Evolutionary conservation across 1,284 basidiomycete species (phyloP), one percentile per base, ranked within the genome.

Genomic region (Trichosporon faecale): DNA sequence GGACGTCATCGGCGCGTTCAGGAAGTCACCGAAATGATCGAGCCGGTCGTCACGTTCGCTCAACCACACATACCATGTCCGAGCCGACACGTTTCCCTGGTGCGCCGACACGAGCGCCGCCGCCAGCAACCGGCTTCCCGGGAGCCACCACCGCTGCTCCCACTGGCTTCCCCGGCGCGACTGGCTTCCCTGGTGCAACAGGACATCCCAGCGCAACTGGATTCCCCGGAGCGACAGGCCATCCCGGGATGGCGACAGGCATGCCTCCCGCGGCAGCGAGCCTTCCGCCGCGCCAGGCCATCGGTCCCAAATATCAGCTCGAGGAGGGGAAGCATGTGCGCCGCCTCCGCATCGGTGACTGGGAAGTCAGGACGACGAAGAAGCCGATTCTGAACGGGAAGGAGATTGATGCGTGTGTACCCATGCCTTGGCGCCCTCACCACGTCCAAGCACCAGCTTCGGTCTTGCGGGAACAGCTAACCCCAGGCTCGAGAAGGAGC

Each of bases 401-500:
- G 31, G 85, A 87, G 74, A 84, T 86, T 60, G 86, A 87, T 66
- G 78, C 80, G 78, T 85, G 71, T 72, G 84, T 76, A 3, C 0
- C 23, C 27, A 23, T 1, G 16, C 33, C 14, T 67, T n/a, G 55
- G 16, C n/a, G n/a, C n/a, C n/a, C n/a, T n/a, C n/a, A n/a, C n/a
- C n/a, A n/a, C n/a, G n/a, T n/a, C n/a, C n/a, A n/a, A n/a, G n/a
- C n/a, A n/a, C n/a, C n/a, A n/a, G 23, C 7, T 6, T 35, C 11
- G 33, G 7, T 6, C 33, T 6, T 35, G 11, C 33, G 33, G 11
- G 35, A 37, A 9, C 3, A 37, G 31, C 70, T 68, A 18, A 72
- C 68, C 4, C 11, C 68, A 94, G 90, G 74, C 90, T 92, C 0
- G 84, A 87, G 40, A 89, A 92, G 73, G 87, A 87, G 66, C 89